phyloP scores from a whole-genome alignment of 2,329 filamentous ascomycete genomes.

The Fusarium praegraminearum region DNA sequence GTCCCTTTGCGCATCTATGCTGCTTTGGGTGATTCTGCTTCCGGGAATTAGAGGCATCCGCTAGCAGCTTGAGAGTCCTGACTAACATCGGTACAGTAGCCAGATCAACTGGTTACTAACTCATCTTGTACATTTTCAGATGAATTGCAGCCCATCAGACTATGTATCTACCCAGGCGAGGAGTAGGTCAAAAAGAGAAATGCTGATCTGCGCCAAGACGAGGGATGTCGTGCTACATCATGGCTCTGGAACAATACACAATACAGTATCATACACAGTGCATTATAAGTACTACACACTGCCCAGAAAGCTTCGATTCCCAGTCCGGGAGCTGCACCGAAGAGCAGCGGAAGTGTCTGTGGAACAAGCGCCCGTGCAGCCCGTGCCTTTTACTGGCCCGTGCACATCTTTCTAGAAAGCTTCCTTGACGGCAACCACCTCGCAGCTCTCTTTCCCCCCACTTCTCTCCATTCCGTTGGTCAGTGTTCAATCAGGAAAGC shows the following conservation, averaged over 20 bases:
- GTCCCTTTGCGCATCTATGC: constrained; percentile 15
- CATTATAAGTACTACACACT: neutral
- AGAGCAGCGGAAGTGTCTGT: constrained; percentile 44
- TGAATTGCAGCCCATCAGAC: constrained; percentile 3
- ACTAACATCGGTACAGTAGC: neutral
- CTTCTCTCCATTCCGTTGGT: constrained; percentile 43
- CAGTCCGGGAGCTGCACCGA: constrained; percentile 49
- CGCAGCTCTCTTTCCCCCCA: constrained; percentile 33
- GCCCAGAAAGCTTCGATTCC: constrained; percentile 9
- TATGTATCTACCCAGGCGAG: neutral
- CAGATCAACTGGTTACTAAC: constrained; percentile 1
- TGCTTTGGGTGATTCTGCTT: constrained; percentile 40
- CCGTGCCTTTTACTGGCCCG: constrained; percentile 28
- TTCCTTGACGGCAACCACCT: constrained; percentile 45
- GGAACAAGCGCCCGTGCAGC: constrained; percentile 44
- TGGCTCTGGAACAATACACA: neutral
- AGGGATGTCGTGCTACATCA: constrained; percentile 10
- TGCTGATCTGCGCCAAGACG: constrained; percentile 14
- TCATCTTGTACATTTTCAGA: neutral
- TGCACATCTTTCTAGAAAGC: constrained; percentile 49
- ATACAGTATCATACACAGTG: constrained; percentile 20
- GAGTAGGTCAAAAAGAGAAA: neutral
- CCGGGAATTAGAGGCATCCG: constrained; percentile 28
- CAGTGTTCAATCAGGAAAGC: constrained; percentile 18
- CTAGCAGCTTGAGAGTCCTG: constrained; percentile 16